phyloP scores from a whole-genome alignment of 2,329 filamentous ascomycete genomes.

The Cercospora berteroae region DNA sequence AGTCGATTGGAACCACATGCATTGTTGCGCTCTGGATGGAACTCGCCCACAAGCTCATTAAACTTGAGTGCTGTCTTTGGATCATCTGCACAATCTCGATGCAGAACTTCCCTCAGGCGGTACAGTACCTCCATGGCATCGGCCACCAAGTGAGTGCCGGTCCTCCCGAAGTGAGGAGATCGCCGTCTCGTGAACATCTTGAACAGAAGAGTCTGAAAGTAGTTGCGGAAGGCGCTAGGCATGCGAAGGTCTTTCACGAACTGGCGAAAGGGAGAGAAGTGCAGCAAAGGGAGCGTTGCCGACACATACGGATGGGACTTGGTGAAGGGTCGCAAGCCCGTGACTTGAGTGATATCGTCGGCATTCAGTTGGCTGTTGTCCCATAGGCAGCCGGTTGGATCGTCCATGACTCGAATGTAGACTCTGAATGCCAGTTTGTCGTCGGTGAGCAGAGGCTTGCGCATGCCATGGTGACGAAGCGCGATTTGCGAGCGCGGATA shows the following conservation, averaged over 20 bases:
- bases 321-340: conserved; percentile 53
- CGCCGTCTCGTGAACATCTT: conserved; percentile 32
- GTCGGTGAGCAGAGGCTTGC: conserved; percentile 58
- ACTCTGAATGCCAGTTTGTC: conserved; percentile 62
- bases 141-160: conserved; percentile 4
- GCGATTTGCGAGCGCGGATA: conserved; percentile 59
- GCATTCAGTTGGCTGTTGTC: conserved; percentile 46
- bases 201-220: conserved; percentile 28
- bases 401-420: conserved; percentile 60
- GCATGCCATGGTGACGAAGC: conserved; percentile 55
- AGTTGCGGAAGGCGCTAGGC: conserved; percentile 6
- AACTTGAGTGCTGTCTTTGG: conserved; percentile 16
- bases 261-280: conserved; percentile 59
- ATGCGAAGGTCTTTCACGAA: conserved; percentile 50
- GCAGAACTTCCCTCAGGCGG: conserved; percentile 14
- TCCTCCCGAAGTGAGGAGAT: conserved; percentile 21
- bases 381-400: conserved; percentile 61
- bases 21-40: conserved; percentile 22
- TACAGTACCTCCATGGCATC: conserved; percentile 32
- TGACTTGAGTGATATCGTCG: conserved; percentile 51
- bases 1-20: conserved; percentile 30
- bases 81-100: conserved; percentile 7
- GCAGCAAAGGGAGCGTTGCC: conserved; percentile 57
- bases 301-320: conserved; percentile 41
- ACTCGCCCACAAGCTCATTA: conserved; percentile 29